Base-by-base conservation (phyloP, 2,329 filamentous ascomycete genomes). In the Xylariaceae sp. region DNA sequence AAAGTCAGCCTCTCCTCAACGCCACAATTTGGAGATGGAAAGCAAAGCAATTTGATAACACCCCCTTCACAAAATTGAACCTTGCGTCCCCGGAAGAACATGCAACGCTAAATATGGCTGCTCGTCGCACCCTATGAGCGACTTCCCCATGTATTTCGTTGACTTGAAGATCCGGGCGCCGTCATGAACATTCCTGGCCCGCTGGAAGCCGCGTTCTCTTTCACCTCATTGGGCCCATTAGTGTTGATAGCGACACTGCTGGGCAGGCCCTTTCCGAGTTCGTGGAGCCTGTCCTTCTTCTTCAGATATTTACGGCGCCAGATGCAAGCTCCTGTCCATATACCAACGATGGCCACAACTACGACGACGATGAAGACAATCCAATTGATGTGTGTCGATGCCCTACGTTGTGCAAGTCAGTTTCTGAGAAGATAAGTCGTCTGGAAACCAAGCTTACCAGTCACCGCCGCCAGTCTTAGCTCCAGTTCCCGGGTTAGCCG, bases 351-450 rank as follows among this genome's bases (percentile, higher is more conserved):
- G 37, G 70, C 81, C 43, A 90, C 67, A 30, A 82, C 72, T 18
- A 94, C 71, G 46, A 90, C 67, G 48, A 88, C 80, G 37, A 92
- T 70, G 73, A 92, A 87, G 46, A 90, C 71, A 31, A 94, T 76
- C 86, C 86, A 94, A 66, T 80, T 73, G 68, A 77, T 87, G 61
- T 90, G 85, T 18, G 68, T 71, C 6, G 73, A 70, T 34, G 85
- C 64, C 83, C 84, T 87, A 45, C 15, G 14, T 21, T 17, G 12
- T 18, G 14, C n/a, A 31, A 19, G 34, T 43, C 38, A 47, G 46
- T 34, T 16, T 8, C 7, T 16, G 19, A 14, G 9, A 16, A 8
- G 11, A 11, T 14, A n/a, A 24, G n/a, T 15, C 3, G 3, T 15
- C n/a, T 17, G 13, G 13, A 17, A 2, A 24, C 3, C 5, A 14